Conservation (phyloP, 1,139 yeast genomes). For the Geotrichum siamense region DNA sequence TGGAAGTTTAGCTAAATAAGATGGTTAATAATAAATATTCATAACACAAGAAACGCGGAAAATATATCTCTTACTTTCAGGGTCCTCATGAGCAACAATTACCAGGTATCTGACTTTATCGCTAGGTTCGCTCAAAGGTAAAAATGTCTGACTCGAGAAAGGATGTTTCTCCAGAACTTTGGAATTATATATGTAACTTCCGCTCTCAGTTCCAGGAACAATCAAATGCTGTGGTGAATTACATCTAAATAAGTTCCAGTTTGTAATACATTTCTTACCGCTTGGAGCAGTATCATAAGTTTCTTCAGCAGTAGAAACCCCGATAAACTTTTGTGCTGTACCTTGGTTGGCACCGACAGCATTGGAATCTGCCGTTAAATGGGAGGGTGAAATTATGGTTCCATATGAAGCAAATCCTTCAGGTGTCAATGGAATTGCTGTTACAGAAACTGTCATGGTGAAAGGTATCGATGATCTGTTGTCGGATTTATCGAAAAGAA, state of each 20-base stretch:
- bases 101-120: constrained; percentile 57
- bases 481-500: too few relatives aligned
- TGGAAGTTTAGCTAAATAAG: constrained; percentile 44
- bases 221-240: constrained; percentile 63
- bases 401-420: constrained; percentile 47
- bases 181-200: constrained; percentile 40
- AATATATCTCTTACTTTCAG: constrained; percentile 13
- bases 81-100: constrained; percentile 61
- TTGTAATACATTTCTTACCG: constrained; percentile 46
- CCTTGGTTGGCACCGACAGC: constrained; percentile 77
- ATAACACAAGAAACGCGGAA: too few relatives aligned
- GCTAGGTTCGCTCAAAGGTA: constrained; percentile 71
- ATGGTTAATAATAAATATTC: neutral
- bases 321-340: constrained; percentile 73
- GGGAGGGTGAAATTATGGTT: constrained; percentile 48
- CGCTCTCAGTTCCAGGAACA: constrained; percentile 18
- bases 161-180: constrained; percentile 88
- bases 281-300: constrained; percentile 45
- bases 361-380: constrained; percentile 39
- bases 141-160: constrained; percentile 78
- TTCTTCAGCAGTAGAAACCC: constrained; percentile 63
- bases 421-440: constrained; percentile 43
- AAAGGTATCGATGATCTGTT: too few relatives aligned
- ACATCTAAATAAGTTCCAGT: constrained; percentile 80
- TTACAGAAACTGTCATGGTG: constrained; percentile 1